These are phyloP conservation scores for Pisolithus sp. DNA, from an alignment of 768 basidiomycete species.

Conservation along the genomic window DNA sequence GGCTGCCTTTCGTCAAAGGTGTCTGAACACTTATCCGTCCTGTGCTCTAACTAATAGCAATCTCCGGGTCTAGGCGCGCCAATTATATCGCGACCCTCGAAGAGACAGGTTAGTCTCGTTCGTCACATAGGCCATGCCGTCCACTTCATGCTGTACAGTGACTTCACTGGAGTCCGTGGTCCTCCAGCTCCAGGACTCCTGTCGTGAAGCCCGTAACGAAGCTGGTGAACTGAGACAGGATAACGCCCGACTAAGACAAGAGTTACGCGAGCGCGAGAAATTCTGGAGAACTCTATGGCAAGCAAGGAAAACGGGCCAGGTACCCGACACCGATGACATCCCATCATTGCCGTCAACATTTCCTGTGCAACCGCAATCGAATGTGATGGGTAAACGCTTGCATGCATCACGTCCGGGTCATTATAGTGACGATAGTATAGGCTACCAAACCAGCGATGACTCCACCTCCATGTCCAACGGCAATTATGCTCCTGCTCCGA, in stretches of 20 bases:
- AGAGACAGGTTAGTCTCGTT: slow-evolving; percentile 51
- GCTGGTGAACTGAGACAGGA: slow-evolving; percentile 58
- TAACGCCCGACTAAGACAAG: slow-evolving; percentile 55
- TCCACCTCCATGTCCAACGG: slow-evolving; percentile 36
- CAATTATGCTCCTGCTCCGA: slow-evolving; percentile 37
- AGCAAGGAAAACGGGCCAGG: slow-evolving; percentile 51
- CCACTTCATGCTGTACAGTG: slow-evolving; percentile 37
- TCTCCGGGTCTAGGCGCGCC: slow-evolving; percentile 39
- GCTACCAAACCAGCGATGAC: slow-evolving; percentile 47
- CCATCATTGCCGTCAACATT: slow-evolving; percentile 43
- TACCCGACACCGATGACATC: slow-evolving; percentile 46
- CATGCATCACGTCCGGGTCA: slow-evolving; percentile 32
- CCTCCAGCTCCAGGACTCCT: slow-evolving; percentile 75
- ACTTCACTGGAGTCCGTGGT: slow-evolving; percentile 83
- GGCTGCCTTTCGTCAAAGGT: slow-evolving; percentile 72
- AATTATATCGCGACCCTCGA: slow-evolving; percentile 87
- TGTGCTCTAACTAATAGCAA: slow-evolving; percentile 15
- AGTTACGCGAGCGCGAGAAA: slow-evolving; percentile 66
- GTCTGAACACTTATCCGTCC: neutral
- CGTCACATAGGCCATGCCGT: slow-evolving; percentile 1
- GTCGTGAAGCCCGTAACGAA: slow-evolving; percentile 60
- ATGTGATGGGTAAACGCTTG: slow-evolving; percentile 30
- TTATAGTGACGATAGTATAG: slow-evolving; percentile 36
- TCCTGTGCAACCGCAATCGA: slow-evolving; percentile 28
- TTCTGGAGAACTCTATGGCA: slow-evolving; percentile 68